phyloP scores from a whole-genome alignment of 2,329 filamentous ascomycete species.

The Hymenoscyphus albidus region DNA sequence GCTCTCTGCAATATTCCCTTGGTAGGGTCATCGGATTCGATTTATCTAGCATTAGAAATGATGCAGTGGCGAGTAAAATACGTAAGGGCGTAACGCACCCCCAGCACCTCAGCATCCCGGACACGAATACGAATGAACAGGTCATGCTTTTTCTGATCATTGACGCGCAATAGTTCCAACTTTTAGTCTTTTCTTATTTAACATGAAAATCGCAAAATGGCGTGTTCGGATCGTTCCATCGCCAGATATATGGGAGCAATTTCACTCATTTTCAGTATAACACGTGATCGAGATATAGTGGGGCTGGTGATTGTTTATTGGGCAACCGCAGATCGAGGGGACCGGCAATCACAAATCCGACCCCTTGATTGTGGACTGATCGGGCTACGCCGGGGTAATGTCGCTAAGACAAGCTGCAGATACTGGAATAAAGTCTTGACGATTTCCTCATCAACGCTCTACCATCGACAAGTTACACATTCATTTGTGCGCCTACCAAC shows the following conservation, averaged over 20 bases:
- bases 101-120: neutral
- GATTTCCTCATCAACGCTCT: neutral
- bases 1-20: no score
- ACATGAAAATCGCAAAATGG: neutral
- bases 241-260: neutral
- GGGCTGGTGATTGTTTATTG: neutral
- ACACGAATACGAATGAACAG: neutral
- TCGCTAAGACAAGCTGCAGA: neutral
- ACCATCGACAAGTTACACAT: constrained; percentile 9
- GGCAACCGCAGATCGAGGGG: neutral
- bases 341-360: neutral
- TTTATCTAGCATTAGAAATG: no score
- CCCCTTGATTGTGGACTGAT: neutral
- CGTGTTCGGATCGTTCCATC: neutral
- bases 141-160: constrained; percentile 1
- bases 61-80: neutral
- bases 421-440: constrained; percentile 1
- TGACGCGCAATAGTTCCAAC: no score
- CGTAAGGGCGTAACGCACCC: neutral
- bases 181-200: no score
- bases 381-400: neutral
- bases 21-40: no score
- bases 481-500: constrained; percentile 15
- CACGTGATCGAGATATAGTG: neutral
- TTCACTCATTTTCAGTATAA: neutral